These are phyloP conservation scores for Choanephora cucurbitarum DNA, from an alignment of 371 early-diverging fungal genomes.

Conservation along the genomic window DNA sequence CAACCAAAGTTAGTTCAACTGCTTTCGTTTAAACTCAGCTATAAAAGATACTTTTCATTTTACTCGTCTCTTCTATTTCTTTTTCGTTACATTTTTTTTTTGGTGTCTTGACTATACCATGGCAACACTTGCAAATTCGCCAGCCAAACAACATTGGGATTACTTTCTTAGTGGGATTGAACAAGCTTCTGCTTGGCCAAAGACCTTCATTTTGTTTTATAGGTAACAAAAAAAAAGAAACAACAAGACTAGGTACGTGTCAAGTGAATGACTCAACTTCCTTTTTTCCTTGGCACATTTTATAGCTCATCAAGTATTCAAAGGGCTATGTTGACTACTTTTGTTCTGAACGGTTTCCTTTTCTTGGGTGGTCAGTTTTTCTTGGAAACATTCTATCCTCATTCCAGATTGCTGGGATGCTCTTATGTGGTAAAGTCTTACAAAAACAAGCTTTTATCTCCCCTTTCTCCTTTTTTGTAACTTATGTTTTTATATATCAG, in stretches of 20 bases:
- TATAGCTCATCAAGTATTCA: slow-evolving; percentile 38
- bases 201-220: slow-evolving; percentile 36
- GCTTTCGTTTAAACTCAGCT: no score
- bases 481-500: slow-evolving; percentile 15
- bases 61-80: background rate
- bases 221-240: slow-evolving; percentile 26
- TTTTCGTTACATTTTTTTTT: slow-evolving; percentile 5
- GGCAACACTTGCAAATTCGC: slow-evolving; percentile 26
- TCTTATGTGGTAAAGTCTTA: slow-evolving; percentile 36
- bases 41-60: no score
- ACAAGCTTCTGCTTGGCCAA: slow-evolving; percentile 45
- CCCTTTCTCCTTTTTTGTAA: background rate
- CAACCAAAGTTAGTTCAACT: no score
- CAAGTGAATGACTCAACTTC: background rate
- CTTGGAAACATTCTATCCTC: slow-evolving; percentile 35
- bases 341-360: slow-evolving; percentile 39
- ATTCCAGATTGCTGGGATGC: slow-evolving; percentile 30
- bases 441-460: background rate
- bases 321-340: slow-evolving; percentile 33
- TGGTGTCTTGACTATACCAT: slow-evolving; percentile 3
- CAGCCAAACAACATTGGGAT: slow-evolving; percentile 29
- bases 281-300: background rate
- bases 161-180: slow-evolving; percentile 42
- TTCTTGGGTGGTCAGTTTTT: slow-evolving; percentile 38
- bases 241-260: background rate